Percentiles rank a stretch among this genome's conserved stretches.
Evolutionary conservation across 2,329 filamentous ascomycete species (phyloP).

Genomic region (Fusarium sp.): DNA sequence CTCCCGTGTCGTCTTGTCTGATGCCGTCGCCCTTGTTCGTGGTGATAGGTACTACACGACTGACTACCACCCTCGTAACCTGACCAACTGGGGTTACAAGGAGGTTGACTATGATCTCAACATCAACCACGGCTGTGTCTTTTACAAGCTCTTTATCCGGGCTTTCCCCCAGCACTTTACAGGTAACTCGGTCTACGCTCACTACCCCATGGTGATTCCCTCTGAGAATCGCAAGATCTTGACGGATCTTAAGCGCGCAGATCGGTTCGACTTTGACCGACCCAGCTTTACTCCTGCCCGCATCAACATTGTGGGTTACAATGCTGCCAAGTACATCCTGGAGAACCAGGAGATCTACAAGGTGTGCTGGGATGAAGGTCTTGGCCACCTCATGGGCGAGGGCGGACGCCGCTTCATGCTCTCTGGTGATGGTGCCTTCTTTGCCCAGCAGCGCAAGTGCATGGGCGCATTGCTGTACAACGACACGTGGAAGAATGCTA

Average conservation of each 20-base stretch:
- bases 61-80: slow-evolving; percentile 79
- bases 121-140: slow-evolving; percentile 83
- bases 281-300: slow-evolving; percentile 64
- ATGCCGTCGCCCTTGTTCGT: slow-evolving; percentile 82
- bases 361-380: slow-evolving; percentile 72
- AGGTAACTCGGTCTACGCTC: slow-evolving; percentile 82
- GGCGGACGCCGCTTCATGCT: slow-evolving; percentile 68
- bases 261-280: slow-evolving; percentile 77
- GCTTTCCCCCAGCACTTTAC: slow-evolving; percentile 86
- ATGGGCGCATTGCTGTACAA: slow-evolving; percentile 70
- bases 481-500: slow-evolving; percentile 70
- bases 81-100: slow-evolving; percentile 88
- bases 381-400: slow-evolving; percentile 71
- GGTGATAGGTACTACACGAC: slow-evolving; percentile 83
- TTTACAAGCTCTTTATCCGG: slow-evolving; percentile 85
- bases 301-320: slow-evolving; percentile 70
- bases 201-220: slow-evolving; percentile 80
- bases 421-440: slow-evolving; percentile 61
- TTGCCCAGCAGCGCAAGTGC: slow-evolving; percentile 63
- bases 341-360: slow-evolving; percentile 72
- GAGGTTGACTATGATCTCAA: slow-evolving; percentile 79
- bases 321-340: slow-evolving; percentile 71
- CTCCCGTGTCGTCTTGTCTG: slow-evolving; percentile 80
- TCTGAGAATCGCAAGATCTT: slow-evolving; percentile 79
- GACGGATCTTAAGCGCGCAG: slow-evolving; percentile 72